Evolutionary conservation across 1,284 basidiomycete species (phyloP), one percentile per base, ranked within the genome.

Genomic region (Austroboletus olivaceoglutinosus): DNA sequence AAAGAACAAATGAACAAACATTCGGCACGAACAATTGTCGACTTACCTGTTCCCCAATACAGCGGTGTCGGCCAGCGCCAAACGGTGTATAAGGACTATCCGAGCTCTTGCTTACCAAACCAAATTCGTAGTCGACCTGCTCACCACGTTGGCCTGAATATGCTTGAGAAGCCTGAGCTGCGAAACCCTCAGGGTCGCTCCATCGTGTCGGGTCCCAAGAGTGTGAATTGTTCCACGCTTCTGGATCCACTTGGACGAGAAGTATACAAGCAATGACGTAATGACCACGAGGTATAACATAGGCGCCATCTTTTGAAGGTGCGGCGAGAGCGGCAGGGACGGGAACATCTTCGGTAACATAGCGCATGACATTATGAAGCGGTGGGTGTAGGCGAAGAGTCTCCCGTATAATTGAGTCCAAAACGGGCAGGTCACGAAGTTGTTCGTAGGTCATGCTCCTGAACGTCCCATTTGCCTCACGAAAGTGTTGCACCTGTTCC

Each of bases 41-140:
- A 6, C 34, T 18, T 10, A 36, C 34, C 34, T 36, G 34, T 36
- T 36, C 94, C 58, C 94, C 94, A 58, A 97, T 96, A 70, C 95
- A 98, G 51, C 94, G 78, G 73, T 98, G 94, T 60, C 92, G 79
- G 23, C 94, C 96, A 41, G 96, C 96, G 51, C 96, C 97, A 65
- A 99, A 99, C 2, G 96, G 97, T 67, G 96, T 89, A 69, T 98
- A 98, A 30, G 86, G 85, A 53, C 85, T 89, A 56, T 93, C 89
- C 12, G 93, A 95, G 44, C 93, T 93, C 72, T 95, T 96, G 70
- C 87, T 91, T 40, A 97, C 91, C 61, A 82, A 82, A 47, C 97
- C 97, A 69, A 93, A 99, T 1, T 96, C 97, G 63, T 90, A 99
- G 71, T 99, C 96, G 52, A 97, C 79, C 75, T 93, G 93, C 69